These are phyloP conservation scores for Pilatotrama ljubarskyi DNA, from an alignment of 768 basidiomycete species.

Conservation along the genomic window DNA sequence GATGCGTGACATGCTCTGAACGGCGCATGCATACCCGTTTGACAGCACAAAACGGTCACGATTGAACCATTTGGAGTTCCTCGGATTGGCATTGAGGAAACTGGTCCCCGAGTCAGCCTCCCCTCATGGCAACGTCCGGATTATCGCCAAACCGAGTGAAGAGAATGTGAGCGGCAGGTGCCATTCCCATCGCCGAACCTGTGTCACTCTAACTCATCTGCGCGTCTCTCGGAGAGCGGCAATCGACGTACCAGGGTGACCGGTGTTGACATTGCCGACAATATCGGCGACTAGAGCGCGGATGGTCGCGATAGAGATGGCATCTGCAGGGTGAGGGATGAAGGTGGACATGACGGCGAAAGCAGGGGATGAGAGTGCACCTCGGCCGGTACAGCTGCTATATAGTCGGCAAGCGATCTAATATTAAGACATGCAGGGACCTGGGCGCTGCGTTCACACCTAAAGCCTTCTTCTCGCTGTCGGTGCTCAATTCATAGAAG, in stretches of 20 bases:
- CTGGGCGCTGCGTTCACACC: no score
- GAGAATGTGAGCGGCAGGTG: conserved; percentile 77
- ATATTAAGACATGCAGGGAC: no score
- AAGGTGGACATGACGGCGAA: conserved; percentile 42
- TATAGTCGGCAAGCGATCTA: not conserved
- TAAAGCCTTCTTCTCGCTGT: no score
- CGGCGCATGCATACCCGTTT: conserved; percentile 70
- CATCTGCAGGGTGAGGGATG: conserved; percentile 44
- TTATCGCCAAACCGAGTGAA: conserved; percentile 63
- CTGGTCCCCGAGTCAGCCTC: conserved; percentile 37
- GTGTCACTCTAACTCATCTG: conserved; percentile 7
- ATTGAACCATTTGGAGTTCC: conserved; percentile 91
- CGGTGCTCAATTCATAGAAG: no score
- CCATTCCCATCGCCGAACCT: conserved; percentile 96
- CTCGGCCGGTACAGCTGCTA: conserved; percentile 1
- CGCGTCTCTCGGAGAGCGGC: not conserved
- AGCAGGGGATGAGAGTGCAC: conserved; percentile 18
- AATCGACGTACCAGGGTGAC: conserved; percentile 71
- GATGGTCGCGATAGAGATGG: conserved; percentile 67
- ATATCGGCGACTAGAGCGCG: conserved; percentile 75
- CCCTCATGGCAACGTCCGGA: conserved; percentile 13
- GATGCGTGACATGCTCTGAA: not conserved
- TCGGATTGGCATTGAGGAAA: conserved; percentile 87
- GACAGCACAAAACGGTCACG: conserved; percentile 97
- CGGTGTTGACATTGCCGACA: conserved; percentile 88